Conservation (phyloP, 257 asterid species). For the Capsicum chinense region DNA sequence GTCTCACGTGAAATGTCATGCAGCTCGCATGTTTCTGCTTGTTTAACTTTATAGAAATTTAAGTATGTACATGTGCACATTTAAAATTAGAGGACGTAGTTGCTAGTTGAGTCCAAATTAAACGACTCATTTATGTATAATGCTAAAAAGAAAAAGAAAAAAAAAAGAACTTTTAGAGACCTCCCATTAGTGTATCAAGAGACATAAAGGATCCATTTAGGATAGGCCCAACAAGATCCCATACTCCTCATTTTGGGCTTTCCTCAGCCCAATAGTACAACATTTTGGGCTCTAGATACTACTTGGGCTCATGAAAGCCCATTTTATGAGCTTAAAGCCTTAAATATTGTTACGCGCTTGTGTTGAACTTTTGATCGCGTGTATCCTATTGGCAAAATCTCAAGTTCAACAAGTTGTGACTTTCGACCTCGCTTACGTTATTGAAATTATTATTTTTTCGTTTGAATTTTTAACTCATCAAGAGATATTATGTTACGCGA, state of each 20-base stretch:
- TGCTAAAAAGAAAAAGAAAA: too few relatives aligned
- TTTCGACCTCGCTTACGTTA: neutral
- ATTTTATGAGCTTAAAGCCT: neutral
- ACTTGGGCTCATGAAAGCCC: neutral
- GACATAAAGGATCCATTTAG: neutral
- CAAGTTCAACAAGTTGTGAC: neutral
- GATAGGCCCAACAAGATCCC: neutral
- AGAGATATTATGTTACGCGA: neutral
- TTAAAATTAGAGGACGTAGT: too few relatives aligned
- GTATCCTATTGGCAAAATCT: neutral
- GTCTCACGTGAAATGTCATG: too few relatives aligned
- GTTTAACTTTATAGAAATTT: too few relatives aligned
- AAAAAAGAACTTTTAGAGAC: neutral
- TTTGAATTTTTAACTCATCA: neutral
- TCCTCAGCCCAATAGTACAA: neutral
- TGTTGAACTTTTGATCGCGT: neutral
- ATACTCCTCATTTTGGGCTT: neutral
- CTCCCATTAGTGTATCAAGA: neutral
- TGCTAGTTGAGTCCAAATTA: too few relatives aligned
- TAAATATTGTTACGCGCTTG: neutral
- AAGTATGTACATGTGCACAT: too few relatives aligned
- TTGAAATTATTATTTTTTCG: neutral
- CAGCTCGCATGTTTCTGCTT: too few relatives aligned
- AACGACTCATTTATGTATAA: too few relatives aligned
- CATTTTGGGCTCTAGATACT: too few relatives aligned